Base-by-base conservation (phyloP, 2,329 filamentous ascomycete species). In the Aspergillus sp. region DNA sequence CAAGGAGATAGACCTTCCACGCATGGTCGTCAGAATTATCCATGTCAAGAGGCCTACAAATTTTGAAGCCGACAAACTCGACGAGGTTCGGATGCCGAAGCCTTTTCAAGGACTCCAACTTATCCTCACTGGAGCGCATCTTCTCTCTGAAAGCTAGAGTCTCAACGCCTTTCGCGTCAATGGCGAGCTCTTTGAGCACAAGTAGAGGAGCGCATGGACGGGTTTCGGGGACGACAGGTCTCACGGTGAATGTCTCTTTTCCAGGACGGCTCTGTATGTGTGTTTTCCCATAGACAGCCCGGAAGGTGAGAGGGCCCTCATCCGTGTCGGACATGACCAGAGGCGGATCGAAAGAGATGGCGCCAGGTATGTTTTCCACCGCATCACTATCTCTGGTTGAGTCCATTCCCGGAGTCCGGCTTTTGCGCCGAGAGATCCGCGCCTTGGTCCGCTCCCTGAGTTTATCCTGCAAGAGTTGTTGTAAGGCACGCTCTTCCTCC, bases 1-100 rank as follows among this genome's bases (percentile, higher is more conserved):
- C 86, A 19, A 97, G 77, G 3, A 94, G 78, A 59, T 84, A 88
- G 49, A 96, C 81, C 23, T 85, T 87, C 88, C 90, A 96, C 5
- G 72, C 58, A 62, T 69, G 67, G 32, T 71, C 66, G 23, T 69
- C 61, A 36, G 67, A 64, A 45, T 80, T 73, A 36, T 74, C 67
- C 14, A 75, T 64, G 50, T 63, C 60, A 44, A 71, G 45, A 63
- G 73, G 58, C 52, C 81, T 77, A 64, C 88, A 80, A 56, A 97
- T 88, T 61, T 89, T 91, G 73, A 91, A 95, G 56, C 92, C 91
- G 52, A 96, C 78, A 34, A 97, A 79, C 46, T 88, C 85, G 41
- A 94, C 81, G 11, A 97, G 75, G 64, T 91, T 90, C 20, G 84
- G 81, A 67, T 97, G 91, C 3, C 84, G 82, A 36, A 94, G 76